A percentile compares a stretch with the other conserved stretches of the same genome.
phyloP scores from a whole-genome alignment of 2,329 filamentous ascomycete species.

The Didymella glomerata region DNA sequence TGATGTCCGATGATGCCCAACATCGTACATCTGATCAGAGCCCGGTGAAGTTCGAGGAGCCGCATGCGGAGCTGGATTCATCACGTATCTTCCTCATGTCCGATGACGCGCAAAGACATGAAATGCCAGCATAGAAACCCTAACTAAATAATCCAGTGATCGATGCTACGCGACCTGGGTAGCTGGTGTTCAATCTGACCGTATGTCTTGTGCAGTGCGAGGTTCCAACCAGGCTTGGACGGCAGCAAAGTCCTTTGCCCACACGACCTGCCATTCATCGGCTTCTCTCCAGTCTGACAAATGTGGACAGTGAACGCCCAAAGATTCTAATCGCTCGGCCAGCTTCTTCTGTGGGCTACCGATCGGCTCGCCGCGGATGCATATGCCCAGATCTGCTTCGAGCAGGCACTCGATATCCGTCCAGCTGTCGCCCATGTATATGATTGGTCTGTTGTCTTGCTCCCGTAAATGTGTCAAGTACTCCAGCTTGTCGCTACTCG shows the following conservation, averaged over 20 bases:
- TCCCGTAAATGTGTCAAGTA: slow-evolving; percentile 31
- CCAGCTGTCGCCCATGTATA: slow-evolving; percentile 60
- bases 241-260: slow-evolving; percentile 41
- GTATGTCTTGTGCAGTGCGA: no score
- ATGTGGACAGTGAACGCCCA: slow-evolving; percentile 38
- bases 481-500: slow-evolving; percentile 53
- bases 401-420: slow-evolving; percentile 59
- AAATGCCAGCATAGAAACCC: no score
- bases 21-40: no score
- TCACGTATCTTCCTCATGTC: no score
- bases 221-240: slow-evolving; percentile 20
- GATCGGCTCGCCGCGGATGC: slow-evolving; percentile 53
- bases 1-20: not conserved
- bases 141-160: no score
- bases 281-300: slow-evolving; percentile 26
- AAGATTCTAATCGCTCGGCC: slow-evolving; percentile 43
- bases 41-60: no score
- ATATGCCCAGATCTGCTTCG: slow-evolving; percentile 57
- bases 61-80: no score
- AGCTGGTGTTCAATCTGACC: no score
- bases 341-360: slow-evolving; percentile 47
- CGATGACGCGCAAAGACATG: no score
- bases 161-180: no score
- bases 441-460: slow-evolving; percentile 24
- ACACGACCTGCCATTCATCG: slow-evolving; percentile 33